Evolutionary conservation across 345 rosid genomes (phyloP), one percentile per base, ranked within the genome.

Genomic region (Toxicodendron radicans): DNA sequence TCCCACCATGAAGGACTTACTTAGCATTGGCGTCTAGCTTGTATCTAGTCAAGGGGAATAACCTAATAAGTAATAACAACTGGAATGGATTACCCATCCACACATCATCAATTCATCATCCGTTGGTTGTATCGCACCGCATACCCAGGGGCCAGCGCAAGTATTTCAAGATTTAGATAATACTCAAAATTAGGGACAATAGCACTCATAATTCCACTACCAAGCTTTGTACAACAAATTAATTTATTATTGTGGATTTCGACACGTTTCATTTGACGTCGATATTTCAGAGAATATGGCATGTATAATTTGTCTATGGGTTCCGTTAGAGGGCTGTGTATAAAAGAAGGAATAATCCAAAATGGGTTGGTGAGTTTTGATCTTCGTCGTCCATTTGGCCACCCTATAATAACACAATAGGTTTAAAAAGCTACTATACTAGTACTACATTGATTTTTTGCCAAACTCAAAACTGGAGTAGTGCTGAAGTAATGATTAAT

Each of bases 51-150:
- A 76, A 62, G 49, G 70, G 70, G 75, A 67, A 24, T 54, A 69
- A 51, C 54, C 68, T 65, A 48, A 17, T 48, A 64, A 59, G 64
- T 65, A 48, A 17, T 48, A 64, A 59, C 71, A 74, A 65, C 35
- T 33, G 66, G 73, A 65, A 30, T 33, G 66, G 73, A 72, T 23
- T 24, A 43, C 46, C 78, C 78, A 69, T 61, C 63, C 27, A 24
- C 27, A 24, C 38, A 21, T 23, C 61, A 38, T 43, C 24, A 16
- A 17, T 41, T 23, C 60, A 35, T 43, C 23, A 24, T 20, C 49
- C 3, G 51, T 73, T 78, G 83, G 84, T 8, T 78, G 78, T 49
- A 67, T 51, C 72, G 82, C 89, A 83, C 88, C n/a, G n/a, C n/a
- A n/a, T n/a, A n/a, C n/a, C n/a, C n/a, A n/a, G n/a, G n/a, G n/a